Base-by-base conservation (phyloP, 768 basidiomycete species). In the Russula sp. region DNA sequence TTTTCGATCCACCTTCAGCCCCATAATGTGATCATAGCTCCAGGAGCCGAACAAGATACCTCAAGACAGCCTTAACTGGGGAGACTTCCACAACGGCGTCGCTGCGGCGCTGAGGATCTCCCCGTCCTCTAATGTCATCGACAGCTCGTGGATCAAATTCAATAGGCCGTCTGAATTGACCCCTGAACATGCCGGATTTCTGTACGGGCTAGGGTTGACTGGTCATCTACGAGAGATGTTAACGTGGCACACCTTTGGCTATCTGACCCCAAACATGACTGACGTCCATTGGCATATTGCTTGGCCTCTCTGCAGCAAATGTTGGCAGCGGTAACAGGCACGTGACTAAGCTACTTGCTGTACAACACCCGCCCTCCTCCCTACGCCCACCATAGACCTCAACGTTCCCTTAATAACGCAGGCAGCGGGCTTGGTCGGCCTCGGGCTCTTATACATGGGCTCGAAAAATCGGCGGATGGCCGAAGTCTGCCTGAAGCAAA, bases 51-150 rank as follows among this genome's bases (percentile, higher is more conserved):
- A 87, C 22, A 90, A 92, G 73, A 83, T 94, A 63, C 79, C 83
- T 0, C 69, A 76, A 0, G 95, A 98, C 49, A 87, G 86, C 34
- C 75, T 84, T 6, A 83, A 80, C 57, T 99, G 96, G 97, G 94
- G 92, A n/a, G 91, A 95, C 65, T 99, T 99, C 75, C 94, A 98
- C 75, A 94, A 96, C 67, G 97, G 97, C 11, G 96, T 97, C 0
- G 93, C 94, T 9, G 91, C 93, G 5, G 97, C 89, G 3, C 75
- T 99, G 50, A 86, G 92, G 8, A 85, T 98, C 56, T 86, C 89
- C 0, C 85, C 90, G 0, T 81, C 83, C n/a, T 83, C 88, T 10
- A 75, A 78, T 54, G 85, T 85, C 11, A 83, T 98, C 49, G 93
- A 97, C 72, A 92, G 90, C 70, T 93, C 94, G 0, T 98, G 95